phyloP scores from a whole-genome alignment of 495 filamentous ascomycete genomes.

The Glonium stellatum region DNA sequence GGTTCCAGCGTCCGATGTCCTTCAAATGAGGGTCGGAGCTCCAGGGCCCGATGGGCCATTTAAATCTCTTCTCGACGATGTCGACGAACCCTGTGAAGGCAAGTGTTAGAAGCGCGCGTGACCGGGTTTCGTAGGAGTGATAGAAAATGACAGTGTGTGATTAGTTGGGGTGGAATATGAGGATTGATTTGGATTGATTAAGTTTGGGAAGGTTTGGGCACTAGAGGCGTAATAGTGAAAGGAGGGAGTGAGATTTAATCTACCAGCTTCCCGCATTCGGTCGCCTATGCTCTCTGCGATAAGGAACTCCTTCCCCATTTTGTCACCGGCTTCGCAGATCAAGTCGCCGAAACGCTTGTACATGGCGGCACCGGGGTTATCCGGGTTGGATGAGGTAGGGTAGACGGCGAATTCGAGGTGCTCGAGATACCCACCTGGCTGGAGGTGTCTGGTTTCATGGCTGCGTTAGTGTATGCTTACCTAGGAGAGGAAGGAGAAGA shows the following conservation, averaged over 20 bases:
- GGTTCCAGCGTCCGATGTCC: slow-evolving; percentile 23
- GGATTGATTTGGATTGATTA: too few species aligned
- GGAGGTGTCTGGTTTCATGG: slow-evolving; percentile 15
- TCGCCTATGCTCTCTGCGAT: slow-evolving; percentile 11
- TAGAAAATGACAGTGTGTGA: too few species aligned
- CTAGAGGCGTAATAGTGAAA: too few species aligned
- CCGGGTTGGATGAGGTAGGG: slow-evolving; percentile 5
- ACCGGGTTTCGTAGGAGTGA: too few species aligned
- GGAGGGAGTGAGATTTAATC: neutral
- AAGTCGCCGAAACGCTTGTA: slow-evolving; percentile 9
- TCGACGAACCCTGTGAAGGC: slow-evolving; percentile 20
- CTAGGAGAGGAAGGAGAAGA: slow-evolving; percentile 1
- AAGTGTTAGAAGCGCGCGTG: slow-evolving; percentile 1
- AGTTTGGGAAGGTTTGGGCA: too few species aligned
- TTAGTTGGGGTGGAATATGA: too few species aligned
- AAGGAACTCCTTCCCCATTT: slow-evolving; percentile 20
- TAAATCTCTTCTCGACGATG: slow-evolving; percentile 17
- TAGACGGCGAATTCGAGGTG: slow-evolving; percentile 22
- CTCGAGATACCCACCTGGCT: slow-evolving; percentile 26
- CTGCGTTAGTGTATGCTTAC: neutral
- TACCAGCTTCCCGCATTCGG: slow-evolving; percentile 11
- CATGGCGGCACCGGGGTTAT: slow-evolving; percentile 13
- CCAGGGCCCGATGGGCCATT: slow-evolving; percentile 27
- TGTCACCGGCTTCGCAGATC: slow-evolving; percentile 11
- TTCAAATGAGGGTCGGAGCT: slow-evolving; percentile 20